phyloP scores from a whole-genome alignment of 2,329 filamentous ascomycete species.

The Leptographium flavum region DNA sequence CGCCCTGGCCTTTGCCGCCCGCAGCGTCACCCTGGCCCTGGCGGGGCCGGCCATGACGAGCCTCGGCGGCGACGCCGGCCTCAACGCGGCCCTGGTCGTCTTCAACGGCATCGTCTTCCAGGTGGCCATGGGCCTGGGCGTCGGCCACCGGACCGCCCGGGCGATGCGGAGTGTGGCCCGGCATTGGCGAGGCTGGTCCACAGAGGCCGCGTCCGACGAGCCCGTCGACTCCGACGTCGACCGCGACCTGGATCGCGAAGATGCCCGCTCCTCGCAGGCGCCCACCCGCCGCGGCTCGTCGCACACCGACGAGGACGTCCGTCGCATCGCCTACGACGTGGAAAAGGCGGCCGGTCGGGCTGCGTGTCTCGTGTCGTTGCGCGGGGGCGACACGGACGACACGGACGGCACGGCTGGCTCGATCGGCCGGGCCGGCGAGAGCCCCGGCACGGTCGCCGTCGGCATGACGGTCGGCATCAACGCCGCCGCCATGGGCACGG shows the following conservation, averaged over 20 bases:
- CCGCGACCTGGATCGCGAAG: too few relatives aligned
- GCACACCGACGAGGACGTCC: not conserved
- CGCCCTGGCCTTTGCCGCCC: conserved; percentile 31
- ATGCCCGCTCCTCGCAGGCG: not conserved
- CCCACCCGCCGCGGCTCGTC: not conserved
- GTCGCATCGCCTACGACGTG: not conserved
- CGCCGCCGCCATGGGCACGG: conserved; percentile 44
- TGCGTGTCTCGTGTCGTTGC: not conserved
- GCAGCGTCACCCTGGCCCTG: conserved; percentile 35
- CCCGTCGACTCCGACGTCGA: too few relatives aligned
- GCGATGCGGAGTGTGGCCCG: not conserved
- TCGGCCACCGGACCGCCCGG: conserved; percentile 12
- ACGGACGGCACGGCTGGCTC: too few relatives aligned
- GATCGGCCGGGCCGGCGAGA: conserved; percentile 9
- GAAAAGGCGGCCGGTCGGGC: conserved; percentile 5
- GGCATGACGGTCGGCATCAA: conserved; percentile 43
- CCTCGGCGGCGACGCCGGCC: conserved; percentile 28
- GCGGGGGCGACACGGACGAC: not conserved
- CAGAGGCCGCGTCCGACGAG: not conserved
- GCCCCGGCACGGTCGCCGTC: conserved; percentile 28
- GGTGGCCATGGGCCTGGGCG: conserved; percentile 19
- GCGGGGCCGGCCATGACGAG: conserved; percentile 30
- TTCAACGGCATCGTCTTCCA: conserved; percentile 32
- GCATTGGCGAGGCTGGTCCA: not conserved
- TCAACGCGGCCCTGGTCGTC: conserved; percentile 36